A percentile compares a stretch with the other conserved stretches of the same genome.
phyloP scores from a whole-genome alignment of 352 stramenopile species.

The Pythium folliculosum region DNA sequence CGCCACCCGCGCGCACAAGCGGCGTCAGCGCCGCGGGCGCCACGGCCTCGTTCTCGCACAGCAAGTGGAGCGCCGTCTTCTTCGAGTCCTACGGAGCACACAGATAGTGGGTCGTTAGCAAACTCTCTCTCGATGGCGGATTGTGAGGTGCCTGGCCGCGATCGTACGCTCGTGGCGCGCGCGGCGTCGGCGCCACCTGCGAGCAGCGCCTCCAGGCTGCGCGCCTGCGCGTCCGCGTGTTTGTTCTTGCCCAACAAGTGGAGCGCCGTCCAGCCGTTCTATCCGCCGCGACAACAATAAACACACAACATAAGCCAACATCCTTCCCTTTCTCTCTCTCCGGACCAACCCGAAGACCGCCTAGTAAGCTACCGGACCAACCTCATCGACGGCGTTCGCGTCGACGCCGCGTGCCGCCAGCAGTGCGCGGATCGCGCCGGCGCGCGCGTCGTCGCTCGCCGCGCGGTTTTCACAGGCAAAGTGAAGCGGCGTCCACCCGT shows the following conservation, averaged over 20 bases:
- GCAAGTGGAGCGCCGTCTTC: slow-evolving; percentile 33
- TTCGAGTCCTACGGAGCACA: slow-evolving; percentile 23
- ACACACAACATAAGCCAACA: too few relatives aligned
- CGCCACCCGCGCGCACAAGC: slow-evolving; percentile 34
- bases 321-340: too few relatives aligned
- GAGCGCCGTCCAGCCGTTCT: slow-evolving; percentile 73
- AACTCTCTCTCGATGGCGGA: too few relatives aligned
- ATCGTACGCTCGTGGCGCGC: slow-evolving; percentile 24
- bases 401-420: slow-evolving; percentile 36
- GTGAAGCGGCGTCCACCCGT: slow-evolving; percentile 82
- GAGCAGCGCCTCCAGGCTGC: slow-evolving; percentile 27
- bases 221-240: slow-evolving; percentile 11
- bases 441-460: slow-evolving; percentile 40
- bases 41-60: slow-evolving; percentile 69
- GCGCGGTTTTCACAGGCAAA: slow-evolving; percentile 70
- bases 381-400: slow-evolving; percentile 68
- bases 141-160: too few relatives aligned
- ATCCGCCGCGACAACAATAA: too few relatives aligned
- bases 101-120: too few relatives aligned
- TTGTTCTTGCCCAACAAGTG: slow-evolving; percentile 60
- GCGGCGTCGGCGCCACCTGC: slow-evolving; percentile 17
- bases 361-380: too few relatives aligned
- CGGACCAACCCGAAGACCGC: too few relatives aligned
- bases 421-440: slow-evolving; percentile 45
- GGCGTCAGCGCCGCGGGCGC: slow-evolving; percentile 35